Conservation (phyloP, 805 yeast species). For the Spathaspora boniae region DNA sequence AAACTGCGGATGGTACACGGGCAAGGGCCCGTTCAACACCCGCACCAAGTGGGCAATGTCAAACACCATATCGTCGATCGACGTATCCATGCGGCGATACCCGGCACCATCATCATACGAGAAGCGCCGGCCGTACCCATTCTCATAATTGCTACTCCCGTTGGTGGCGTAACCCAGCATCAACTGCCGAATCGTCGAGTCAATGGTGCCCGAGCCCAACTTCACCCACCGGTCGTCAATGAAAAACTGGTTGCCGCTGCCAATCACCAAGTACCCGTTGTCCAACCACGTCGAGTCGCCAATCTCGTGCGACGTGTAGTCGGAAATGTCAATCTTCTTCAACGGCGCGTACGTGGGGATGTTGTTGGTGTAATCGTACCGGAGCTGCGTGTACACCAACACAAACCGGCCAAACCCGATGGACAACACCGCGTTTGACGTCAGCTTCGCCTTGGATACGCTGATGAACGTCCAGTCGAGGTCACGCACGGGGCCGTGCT, state of each 20-base stretch:
- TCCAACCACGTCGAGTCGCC: conserved; percentile 89
- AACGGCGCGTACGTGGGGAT: conserved; percentile 76
- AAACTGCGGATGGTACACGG: conserved; percentile 87
- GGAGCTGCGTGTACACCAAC: conserved; percentile 69
- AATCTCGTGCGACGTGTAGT: conserved; percentile 72
- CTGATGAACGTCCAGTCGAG: conserved; percentile 81
- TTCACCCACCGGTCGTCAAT: conserved; percentile 63
- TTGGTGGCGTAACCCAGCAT: conserved; percentile 25
- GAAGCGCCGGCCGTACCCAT: conserved; percentile 2
- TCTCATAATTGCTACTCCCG: not conserved
- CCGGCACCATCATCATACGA: conserved; percentile 35
- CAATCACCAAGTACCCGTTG: conserved; percentile 75
- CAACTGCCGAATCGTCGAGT: conserved; percentile 47
- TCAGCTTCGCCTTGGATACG: conserved; percentile 13
- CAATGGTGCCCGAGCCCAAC: conserved; percentile 38
- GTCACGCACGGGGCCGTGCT: conserved; percentile 49
- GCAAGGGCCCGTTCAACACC: conserved; percentile 84
- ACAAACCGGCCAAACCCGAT: conserved; percentile 70
- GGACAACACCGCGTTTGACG: conserved; percentile 59
- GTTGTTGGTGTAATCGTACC: conserved; percentile 84
- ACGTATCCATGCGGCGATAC: conserved; percentile 6
- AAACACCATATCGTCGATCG: conserved; percentile 18
- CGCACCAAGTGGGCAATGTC: conserved; percentile 68
- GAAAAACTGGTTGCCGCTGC: conserved; percentile 86
- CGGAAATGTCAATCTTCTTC: conserved; percentile 65